Evolutionary conservation across 352 stramenopile genomes (phyloP).

Genomic region (Pythium plurisporium): DNA sequence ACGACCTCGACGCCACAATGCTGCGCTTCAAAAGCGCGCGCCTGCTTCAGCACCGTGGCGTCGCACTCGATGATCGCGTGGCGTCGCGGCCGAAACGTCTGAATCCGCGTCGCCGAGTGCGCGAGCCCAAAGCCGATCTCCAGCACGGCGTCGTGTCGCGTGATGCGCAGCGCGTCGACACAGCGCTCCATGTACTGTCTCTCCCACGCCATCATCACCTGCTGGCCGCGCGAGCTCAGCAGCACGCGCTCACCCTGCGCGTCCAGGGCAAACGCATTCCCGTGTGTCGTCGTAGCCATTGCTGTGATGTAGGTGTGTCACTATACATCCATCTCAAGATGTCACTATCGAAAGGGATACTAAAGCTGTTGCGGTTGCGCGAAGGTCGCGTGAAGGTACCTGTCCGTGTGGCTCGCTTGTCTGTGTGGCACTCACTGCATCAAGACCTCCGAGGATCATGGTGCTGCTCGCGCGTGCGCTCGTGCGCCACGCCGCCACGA

Average conservation of each 20-base stretch:
- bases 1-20: constrained; percentile 41
- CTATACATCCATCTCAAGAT: neutral
- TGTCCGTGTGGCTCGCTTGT: constrained; percentile 10
- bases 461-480: constrained; percentile 50
- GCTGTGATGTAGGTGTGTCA: neutral
- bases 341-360: constrained; percentile 2
- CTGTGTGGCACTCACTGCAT: constrained; percentile 2
- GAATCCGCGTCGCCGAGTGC: constrained; percentile 74
- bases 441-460: constrained; percentile 24
- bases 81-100: constrained; percentile 38
- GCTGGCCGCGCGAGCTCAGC: constrained; percentile 65
- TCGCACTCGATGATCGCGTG: constrained; percentile 86
- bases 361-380: constrained; percentile 14
- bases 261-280: constrained; percentile 46
- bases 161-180: constrained; percentile 57
- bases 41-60: constrained; percentile 37
- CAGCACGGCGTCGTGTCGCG: constrained; percentile 46
- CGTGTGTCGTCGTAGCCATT: constrained; percentile 20
- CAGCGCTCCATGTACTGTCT: constrained; percentile 73
- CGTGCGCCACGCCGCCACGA: constrained; percentile 16
- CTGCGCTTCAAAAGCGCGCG: constrained; percentile 36
- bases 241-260: constrained; percentile 40
- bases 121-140: constrained; percentile 86
- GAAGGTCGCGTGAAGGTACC: constrained; percentile 30
- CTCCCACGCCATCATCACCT: constrained; percentile 91